These are phyloP conservation scores for Auxenochlorella pyrenoidosa DNA, from an alignment of 139 green algal species.

Conservation along the genomic window DNA sequence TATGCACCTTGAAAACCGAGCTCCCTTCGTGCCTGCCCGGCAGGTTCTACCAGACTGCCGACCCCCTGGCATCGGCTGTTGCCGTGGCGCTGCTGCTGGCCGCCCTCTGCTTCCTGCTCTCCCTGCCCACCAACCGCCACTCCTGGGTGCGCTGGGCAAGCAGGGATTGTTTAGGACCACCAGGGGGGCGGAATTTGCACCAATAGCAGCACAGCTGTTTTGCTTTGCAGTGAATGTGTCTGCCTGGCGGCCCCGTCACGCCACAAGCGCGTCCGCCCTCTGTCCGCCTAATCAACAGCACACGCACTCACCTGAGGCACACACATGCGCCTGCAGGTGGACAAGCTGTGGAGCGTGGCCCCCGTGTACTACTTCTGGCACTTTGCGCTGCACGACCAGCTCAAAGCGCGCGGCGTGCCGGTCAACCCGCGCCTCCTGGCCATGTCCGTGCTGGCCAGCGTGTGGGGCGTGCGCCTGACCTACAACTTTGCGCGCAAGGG, in stretches of 20 bases:
- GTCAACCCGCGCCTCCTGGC: constrained; percentile 22
- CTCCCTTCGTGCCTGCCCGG: background rate
- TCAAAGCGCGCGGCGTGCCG: background rate
- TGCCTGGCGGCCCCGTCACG: too few species aligned
- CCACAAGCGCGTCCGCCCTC: too few species aligned
- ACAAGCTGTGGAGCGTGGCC: constrained; percentile 40
- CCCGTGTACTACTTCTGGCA: constrained; percentile 34
- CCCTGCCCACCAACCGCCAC: constrained; percentile 41
- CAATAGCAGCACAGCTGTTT: too few species aligned
- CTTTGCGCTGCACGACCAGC: constrained; percentile 26
- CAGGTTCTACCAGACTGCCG: constrained; percentile 4
- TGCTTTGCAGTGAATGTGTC: too few species aligned
- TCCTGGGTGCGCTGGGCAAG: constrained; percentile 6
- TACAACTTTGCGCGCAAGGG: constrained; percentile 62
- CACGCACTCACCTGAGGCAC: too few species aligned
- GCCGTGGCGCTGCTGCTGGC: background rate
- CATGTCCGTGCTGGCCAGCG: constrained; percentile 23
- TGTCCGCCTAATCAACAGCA: too few species aligned
- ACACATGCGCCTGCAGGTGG: constrained; percentile 20
- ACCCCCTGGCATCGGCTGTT: constrained; percentile 10
- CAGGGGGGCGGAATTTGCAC: too few species aligned
- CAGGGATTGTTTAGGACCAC: too few species aligned
- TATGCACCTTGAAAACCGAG: too few species aligned
- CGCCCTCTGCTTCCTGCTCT: background rate
- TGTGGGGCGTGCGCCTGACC: constrained; percentile 58